Conservation (phyloP, 352 stramenopile genomes). For the Pythium biforme region DNA sequence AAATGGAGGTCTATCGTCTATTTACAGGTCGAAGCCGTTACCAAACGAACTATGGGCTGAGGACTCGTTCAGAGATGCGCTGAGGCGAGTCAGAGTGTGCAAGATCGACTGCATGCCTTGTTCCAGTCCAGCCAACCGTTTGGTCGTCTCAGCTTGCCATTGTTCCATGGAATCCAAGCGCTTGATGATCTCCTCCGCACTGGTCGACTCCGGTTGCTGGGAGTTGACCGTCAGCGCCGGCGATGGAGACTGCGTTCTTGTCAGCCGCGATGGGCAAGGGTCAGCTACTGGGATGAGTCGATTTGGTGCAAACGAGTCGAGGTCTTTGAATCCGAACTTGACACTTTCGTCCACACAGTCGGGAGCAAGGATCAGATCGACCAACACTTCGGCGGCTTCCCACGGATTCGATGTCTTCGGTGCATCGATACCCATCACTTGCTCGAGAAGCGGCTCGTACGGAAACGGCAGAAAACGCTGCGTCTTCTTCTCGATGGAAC, state of each 20-base stretch:
- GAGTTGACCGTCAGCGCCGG: neutral
- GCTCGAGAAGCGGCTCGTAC: conserved; percentile 16
- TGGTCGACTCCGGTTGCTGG: neutral
- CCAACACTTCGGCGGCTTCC: conserved; percentile 19
- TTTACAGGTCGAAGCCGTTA: neutral
- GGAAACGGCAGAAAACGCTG: conserved; percentile 23
- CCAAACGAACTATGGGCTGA: neutral
- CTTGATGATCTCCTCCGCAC: neutral
- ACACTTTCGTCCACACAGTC: conserved; percentile 19
- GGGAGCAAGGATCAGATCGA: conserved; percentile 15
- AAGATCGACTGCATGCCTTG: conserved; percentile 10
- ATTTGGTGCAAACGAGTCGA: conserved; percentile 16
- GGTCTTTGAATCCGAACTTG: conserved; percentile 23
- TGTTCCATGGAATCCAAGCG: conserved; percentile 14
- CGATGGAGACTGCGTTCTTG: neutral
- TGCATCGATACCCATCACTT: neutral
- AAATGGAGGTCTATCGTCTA: neutral
- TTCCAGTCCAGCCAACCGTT: conserved; percentile 8
- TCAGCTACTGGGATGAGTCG: conserved; percentile 8
- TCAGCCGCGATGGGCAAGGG: neutral
- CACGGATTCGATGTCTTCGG: conserved; percentile 8
- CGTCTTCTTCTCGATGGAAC: conserved; percentile 20
- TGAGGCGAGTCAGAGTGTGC: conserved; percentile 6
- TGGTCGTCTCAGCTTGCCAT: conserved; percentile 13
- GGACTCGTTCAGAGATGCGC: neutral